These are phyloP conservation scores for Tetrahymena borealis DNA, from an alignment of 73 alveolate species.

Conservation along the genomic window DNA sequence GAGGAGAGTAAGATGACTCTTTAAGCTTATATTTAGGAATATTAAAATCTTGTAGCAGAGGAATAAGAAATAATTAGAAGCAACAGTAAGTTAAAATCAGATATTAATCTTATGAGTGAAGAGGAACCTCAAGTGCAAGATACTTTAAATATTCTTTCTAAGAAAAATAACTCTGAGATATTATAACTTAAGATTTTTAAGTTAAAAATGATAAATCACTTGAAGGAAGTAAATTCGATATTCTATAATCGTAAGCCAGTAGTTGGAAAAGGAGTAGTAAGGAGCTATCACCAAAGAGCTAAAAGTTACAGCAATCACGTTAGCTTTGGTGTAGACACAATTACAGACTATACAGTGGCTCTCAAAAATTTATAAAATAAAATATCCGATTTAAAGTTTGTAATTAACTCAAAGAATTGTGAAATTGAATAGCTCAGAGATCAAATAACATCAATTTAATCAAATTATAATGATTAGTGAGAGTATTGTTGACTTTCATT, in stretches of 20 bases:
- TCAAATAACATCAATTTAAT: background rate
- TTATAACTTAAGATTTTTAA: background rate
- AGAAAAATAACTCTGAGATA: background rate
- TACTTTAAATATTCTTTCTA: background rate
- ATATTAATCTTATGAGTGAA: background rate
- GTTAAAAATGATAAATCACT: background rate
- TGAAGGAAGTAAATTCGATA: background rate
- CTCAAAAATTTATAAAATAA: background rate
- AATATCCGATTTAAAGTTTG: background rate
- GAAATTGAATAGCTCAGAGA: background rate
- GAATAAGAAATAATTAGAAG: background rate
- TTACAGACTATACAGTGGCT: background rate
- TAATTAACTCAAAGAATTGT: background rate
- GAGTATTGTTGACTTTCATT: background rate
- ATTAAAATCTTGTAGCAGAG: background rate
- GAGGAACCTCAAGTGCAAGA: background rate
- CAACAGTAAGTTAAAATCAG: background rate
- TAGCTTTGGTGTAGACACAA: background rate
- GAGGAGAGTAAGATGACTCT: background rate
- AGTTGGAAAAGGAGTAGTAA: background rate
- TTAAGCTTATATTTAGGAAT: background rate
- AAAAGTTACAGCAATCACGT: background rate
- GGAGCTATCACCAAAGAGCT: background rate
- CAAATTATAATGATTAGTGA: background rate
- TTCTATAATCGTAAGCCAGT: background rate